Evolutionary conservation across 768 basidiomycete genomes (phyloP).

Genomic region (Agaricus bisporus): DNA sequence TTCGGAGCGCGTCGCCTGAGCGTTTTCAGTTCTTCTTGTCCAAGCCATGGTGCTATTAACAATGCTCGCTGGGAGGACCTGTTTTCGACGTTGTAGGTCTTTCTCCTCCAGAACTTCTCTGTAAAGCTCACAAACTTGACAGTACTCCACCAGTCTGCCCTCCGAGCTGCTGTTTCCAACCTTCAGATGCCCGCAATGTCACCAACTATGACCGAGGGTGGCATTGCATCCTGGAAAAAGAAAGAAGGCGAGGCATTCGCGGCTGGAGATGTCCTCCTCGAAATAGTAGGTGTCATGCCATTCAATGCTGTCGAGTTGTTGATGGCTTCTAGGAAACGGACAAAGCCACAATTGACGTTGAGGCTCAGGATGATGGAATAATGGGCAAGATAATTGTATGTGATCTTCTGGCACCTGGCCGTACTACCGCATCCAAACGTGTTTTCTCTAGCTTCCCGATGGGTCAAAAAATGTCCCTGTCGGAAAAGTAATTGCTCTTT

Average conservation of each 20-base stretch:
- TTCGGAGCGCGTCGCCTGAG: too few species aligned
- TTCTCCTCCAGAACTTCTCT: background rate
- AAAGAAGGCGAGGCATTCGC: conserved; percentile 74
- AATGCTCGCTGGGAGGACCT: background rate
- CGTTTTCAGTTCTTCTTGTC: too few species aligned
- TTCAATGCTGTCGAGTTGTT: conserved; percentile 2
- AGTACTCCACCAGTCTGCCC: conserved; percentile 15
- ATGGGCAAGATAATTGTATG: conserved; percentile 89
- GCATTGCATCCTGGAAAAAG: conserved; percentile 88
- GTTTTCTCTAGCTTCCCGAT: conserved; percentile 35
- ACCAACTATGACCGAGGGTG: conserved; percentile 95
- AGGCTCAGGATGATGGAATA: conserved; percentile 95
- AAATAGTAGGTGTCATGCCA: conserved; percentile 60
- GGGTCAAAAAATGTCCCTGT: conserved; percentile 83
- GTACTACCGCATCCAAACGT: background rate
- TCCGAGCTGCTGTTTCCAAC: conserved; percentile 12
- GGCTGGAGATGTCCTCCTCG: conserved; percentile 81
- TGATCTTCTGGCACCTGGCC: conserved; percentile 6
- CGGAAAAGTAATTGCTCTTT: conserved; percentile 84
- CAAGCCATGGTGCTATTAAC: too few species aligned
- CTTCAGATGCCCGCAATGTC: conserved; percentile 90
- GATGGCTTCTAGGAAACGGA: conserved; percentile 67
- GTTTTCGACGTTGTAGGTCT: conserved; percentile 11
- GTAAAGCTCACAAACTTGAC: background rate
- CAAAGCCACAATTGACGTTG: conserved; percentile 96